A percentile compares a stretch with the other conserved stretches of the same genome.
These are phyloP conservation scores for Sanghuangporus baumii DNA, from an alignment of 1,284 basidiomycete species.

Conservation along the genomic window DNA sequence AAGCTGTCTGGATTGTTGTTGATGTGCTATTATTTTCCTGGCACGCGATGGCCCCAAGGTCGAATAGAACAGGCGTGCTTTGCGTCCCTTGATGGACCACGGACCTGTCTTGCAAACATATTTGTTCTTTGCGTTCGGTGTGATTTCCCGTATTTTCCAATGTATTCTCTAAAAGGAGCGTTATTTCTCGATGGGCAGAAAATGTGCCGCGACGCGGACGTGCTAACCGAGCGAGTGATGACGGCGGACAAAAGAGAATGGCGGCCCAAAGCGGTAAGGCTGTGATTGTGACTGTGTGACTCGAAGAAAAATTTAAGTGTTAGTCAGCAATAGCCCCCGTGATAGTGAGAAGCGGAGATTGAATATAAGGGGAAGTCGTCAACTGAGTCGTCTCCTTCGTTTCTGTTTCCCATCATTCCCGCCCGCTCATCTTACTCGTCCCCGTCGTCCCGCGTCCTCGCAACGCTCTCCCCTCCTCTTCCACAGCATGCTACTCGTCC, in stretches of 20 bases:
- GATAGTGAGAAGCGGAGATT: conserved; percentile 8
- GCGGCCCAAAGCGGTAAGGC: not conserved
- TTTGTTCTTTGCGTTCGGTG: not conserved
- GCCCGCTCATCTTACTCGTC: not conserved
- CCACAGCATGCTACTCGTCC: conserved; percentile 56
- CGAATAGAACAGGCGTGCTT: not conserved
- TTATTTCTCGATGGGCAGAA: not conserved
- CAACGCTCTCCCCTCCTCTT: conserved; percentile 26
- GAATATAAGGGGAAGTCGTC: conserved; percentile 13
- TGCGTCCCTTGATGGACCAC: not conserved
- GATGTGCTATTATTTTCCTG: not conserved
- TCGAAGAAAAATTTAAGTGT: not conserved
- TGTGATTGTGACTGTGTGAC: not conserved
- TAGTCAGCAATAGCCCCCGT: not conserved
- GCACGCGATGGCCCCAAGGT: not conserved
- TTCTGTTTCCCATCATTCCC: conserved; percentile 8
- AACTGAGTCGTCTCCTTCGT: conserved; percentile 3
- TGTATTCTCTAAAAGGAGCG: not conserved
- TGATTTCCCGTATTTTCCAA: not conserved
- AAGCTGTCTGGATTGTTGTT: not conserved
- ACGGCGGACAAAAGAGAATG: not conserved
- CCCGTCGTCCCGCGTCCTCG: not conserved
- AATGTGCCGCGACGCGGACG: not conserved
- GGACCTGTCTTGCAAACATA: not conserved
- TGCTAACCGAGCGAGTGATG: not conserved